A percentile compares a stretch with the other conserved stretches of the same genome.
phyloP scores from a whole-genome alignment of 2,329 filamentous ascomycete genomes.

The Aspergillus sp. region DNA sequence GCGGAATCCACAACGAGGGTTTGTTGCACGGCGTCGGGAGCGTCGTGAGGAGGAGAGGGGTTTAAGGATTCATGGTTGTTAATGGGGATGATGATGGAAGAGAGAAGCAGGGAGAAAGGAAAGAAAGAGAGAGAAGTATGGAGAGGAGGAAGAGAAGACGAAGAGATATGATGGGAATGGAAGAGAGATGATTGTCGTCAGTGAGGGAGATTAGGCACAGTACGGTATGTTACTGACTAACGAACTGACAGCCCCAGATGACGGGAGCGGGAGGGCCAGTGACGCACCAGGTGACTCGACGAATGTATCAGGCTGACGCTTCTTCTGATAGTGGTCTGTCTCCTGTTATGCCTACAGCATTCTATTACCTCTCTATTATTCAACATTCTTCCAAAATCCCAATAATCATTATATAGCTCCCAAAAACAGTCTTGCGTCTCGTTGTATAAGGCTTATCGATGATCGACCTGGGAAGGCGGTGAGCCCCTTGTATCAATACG shows the following conservation, averaged over 20 bases:
- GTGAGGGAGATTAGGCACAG: constrained; percentile 12
- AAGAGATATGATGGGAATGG: constrained; percentile 16
- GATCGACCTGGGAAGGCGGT: neutral
- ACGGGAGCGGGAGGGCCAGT: constrained; percentile 27
- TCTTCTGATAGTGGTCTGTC: too few relatives aligned
- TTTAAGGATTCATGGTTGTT: constrained; percentile 23
- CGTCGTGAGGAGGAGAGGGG: constrained; percentile 23
- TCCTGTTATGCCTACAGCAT: too few relatives aligned
- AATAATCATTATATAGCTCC: too few relatives aligned
- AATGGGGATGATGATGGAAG: constrained; percentile 1
- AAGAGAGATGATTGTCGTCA: constrained; percentile 9
- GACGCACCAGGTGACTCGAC: constrained; percentile 46
- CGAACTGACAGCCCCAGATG: neutral
- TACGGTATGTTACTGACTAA: constrained; percentile 2
- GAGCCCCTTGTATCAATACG: neutral
- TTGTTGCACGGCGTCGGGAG: constrained; percentile 28
- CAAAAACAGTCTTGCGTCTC: too few relatives aligned
- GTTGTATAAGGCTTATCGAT: neutral
- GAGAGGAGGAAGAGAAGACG: constrained; percentile 10
- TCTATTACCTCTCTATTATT: too few relatives aligned
- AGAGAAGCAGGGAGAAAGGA: neutral
- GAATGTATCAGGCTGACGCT: constrained; percentile 15
- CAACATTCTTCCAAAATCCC: too few relatives aligned
- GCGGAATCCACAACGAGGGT: constrained; percentile 21
- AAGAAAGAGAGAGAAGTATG: constrained; percentile 11